Conservation (phyloP, 2,329 filamentous ascomycete species). For the Hansfordia pulvinata region DNA sequence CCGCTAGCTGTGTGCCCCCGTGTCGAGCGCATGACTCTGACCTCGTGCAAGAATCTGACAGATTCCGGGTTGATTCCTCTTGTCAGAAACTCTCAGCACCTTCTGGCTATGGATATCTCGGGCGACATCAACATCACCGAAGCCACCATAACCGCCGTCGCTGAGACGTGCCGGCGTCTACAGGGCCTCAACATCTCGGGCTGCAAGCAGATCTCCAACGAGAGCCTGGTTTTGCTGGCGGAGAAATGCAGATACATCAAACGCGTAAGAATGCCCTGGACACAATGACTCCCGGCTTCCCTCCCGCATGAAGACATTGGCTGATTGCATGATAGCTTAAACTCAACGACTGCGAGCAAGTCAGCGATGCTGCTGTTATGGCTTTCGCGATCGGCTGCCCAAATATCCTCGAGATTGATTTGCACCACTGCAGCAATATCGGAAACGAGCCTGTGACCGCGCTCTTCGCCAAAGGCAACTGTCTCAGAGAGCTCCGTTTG, state of each 20-base stretch:
- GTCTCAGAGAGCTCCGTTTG: conserved; percentile 81
- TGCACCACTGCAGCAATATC: conserved; percentile 72
- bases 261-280: conserved; percentile 46
- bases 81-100: conserved; percentile 62
- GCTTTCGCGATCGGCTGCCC: conserved; percentile 81
- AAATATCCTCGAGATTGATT: conserved; percentile 90
- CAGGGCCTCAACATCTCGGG: conserved; percentile 89
- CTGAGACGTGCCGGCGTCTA: conserved; percentile 67
- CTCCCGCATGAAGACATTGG: conserved; percentile 14
- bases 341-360: conserved; percentile 79
- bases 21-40: conserved; percentile 84
- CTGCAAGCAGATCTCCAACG: conserved; percentile 74
- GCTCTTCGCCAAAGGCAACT: conserved; percentile 62
- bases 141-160: conserved; percentile 40
- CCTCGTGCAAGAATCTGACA: conserved; percentile 74
- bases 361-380: conserved; percentile 69
- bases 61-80: conserved; percentile 73
- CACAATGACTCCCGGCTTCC: conserved; percentile 3
- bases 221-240: conserved; percentile 70
- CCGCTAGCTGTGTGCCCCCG: conserved; percentile 77
- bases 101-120: conserved; percentile 85
- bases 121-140: conserved; percentile 49
- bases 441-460: conserved; percentile 74
- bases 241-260: conserved; percentile 78
- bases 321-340: conserved; percentile 49